Evolutionary conservation across 768 basidiomycete genomes (phyloP), one percentile per base, ranked within the genome.

Genomic region (Mycena olivaceomarginata): DNA sequence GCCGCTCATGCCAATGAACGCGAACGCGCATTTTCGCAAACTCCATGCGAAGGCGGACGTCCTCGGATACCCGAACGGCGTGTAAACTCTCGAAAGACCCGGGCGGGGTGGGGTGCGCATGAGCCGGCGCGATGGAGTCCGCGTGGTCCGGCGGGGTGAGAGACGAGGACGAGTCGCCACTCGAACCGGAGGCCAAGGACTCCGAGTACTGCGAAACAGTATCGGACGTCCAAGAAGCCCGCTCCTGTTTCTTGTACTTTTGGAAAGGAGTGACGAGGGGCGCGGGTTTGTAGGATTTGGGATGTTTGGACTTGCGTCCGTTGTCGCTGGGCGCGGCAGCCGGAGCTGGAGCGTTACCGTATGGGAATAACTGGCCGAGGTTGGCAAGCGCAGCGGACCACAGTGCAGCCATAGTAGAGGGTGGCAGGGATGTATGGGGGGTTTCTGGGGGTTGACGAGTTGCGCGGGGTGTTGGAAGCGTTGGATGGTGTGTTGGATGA

Each of bases 251-350:
- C 12, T 53, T 72, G 75, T 62, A 72, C 59, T 53, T 41, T 51
- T 76, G 75, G 70, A 76, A 22, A 37, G 20, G 57, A 48, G 75
- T 53, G 66, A 43, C 22, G 48, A 67, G 65, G 20, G 57, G 75
- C 1, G 48, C 37, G 6, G 75, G 57, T 18, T 76, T 76, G 66
- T 45, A 53, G 11, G 65, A 9, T 25, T 37, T 59, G 15, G 31
- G 43, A 10, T 11, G 51, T 9, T 45, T 39, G 22, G 70, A 18
- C 46, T 72, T 72, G 39, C 46, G 70, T 56, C 51, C 39, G 7
- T 53, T 66, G 12, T 20, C 45, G 11, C 45, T 12, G 9, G 63
- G 64, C 22, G 64, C 5, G 0, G 60, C 18, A 18, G 45, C 31
- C 18, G 48, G 66, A 8, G 37, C 46, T 22, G 5, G 22, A 9